These are phyloP conservation scores for Exophiala calicioides DNA, from an alignment of 2,329 filamentous ascomycete species.

Conservation along the genomic window DNA sequence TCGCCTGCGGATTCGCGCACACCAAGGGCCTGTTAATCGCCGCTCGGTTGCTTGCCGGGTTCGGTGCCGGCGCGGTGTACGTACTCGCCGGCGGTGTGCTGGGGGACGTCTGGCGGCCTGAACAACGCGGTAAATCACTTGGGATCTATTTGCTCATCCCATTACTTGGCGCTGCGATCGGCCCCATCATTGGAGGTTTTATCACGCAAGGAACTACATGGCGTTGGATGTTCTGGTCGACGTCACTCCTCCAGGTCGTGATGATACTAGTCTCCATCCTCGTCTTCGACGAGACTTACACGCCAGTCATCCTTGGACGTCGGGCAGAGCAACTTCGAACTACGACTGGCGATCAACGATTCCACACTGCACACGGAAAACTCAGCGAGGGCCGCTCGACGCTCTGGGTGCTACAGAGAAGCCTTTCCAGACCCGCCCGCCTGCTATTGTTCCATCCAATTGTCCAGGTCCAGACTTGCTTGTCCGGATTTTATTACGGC, in stretches of 20 bases:
- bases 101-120: constrained; percentile 56
- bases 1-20: constrained; percentile 54
- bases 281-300: constrained; percentile 61
- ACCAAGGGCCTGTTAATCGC: constrained; percentile 51
- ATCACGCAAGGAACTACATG: constrained; percentile 47
- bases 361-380: constrained; percentile 2
- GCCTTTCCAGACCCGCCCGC: constrained; percentile 14
- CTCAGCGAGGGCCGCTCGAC: neutral
- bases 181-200: constrained; percentile 63
- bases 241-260: constrained; percentile 58
- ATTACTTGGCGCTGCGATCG: constrained; percentile 52
- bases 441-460: constrained; percentile 56
- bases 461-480: constrained; percentile 51
- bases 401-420: neutral
- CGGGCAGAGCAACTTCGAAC: neutral
- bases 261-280: constrained; percentile 60
- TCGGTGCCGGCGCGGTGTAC: constrained; percentile 53
- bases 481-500: constrained; percentile 45
- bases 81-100: constrained; percentile 43
- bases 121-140: constrained; percentile 60
- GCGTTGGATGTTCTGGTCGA: constrained; percentile 49
- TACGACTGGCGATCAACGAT: constrained; percentile 3
- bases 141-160: constrained; percentile 59
- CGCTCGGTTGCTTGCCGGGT: constrained; percentile 53
- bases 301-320: constrained; percentile 49